Evolutionary conservation across 2,329 filamentous ascomycete species (phyloP).

Genomic region (Xylariaceae sp.): DNA sequence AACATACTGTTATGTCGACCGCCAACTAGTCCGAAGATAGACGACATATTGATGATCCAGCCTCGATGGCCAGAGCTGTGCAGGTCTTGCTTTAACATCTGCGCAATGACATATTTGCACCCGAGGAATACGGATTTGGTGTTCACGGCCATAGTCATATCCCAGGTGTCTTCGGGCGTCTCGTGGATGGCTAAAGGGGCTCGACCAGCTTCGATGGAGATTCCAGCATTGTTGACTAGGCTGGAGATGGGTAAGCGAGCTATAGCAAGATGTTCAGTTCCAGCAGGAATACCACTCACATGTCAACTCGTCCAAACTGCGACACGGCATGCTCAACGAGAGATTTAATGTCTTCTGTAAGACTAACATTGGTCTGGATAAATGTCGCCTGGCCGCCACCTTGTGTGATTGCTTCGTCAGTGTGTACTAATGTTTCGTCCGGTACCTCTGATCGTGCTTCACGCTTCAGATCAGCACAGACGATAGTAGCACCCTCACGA

Average conservation of each 20-base stretch:
- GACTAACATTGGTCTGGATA: constrained; percentile 50
- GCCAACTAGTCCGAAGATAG: constrained; percentile 49
- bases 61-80: constrained; percentile 49
- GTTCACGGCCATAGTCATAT: constrained; percentile 49
- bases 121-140: constrained; percentile 46
- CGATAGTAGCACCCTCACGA: constrained; percentile 47
- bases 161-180: constrained; percentile 51
- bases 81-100: constrained; percentile 56
- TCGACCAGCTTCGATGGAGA: constrained; percentile 45
- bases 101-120: constrained; percentile 51
- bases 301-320: constrained; percentile 48
- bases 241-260: no score
- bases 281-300: constrained; percentile 41
- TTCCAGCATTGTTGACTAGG: constrained; percentile 56
- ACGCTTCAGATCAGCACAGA: constrained; percentile 48
- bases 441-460: constrained; percentile 32
- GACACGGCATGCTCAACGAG: constrained; percentile 45
- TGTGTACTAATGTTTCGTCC: constrained; percentile 39
- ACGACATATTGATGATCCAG: constrained; percentile 56
- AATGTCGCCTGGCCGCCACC: constrained; percentile 48
- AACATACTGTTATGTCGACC: constrained; percentile 36
- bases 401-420: constrained; percentile 46
- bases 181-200: constrained; percentile 51
- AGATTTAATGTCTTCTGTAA: constrained; percentile 42
- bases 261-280: background rate